A percentile compares a stretch with the other conserved stretches of the same genome.
phyloP scores from a whole-genome alignment of 495 filamentous ascomycete genomes.

The Hypoxylon intermedium region DNA sequence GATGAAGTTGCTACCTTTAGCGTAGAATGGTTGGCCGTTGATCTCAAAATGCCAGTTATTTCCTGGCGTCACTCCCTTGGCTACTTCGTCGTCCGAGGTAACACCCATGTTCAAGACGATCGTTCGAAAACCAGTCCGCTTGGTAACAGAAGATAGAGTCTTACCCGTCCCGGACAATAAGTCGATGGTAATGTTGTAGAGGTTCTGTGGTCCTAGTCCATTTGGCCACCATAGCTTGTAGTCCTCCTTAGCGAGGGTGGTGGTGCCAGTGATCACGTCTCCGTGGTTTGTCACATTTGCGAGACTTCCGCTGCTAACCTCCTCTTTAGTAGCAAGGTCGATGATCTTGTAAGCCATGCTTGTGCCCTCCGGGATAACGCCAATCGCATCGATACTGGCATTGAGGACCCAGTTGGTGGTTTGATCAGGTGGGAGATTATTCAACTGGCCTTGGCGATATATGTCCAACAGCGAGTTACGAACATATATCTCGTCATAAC shows the following conservation, averaged over 20 bases:
- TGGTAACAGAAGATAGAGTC: conserved; percentile 57
- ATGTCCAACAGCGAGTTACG: conserved; percentile 68
- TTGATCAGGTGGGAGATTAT: conserved; percentile 66
- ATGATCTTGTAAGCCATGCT: conserved; percentile 61
- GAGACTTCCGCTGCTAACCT: conserved; percentile 55
- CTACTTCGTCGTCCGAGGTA: conserved; percentile 64
- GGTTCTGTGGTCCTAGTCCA: conserved; percentile 64
- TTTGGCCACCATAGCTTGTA: conserved; percentile 72
- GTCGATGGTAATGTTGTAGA: conserved; percentile 65
- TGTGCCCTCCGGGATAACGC: conserved; percentile 55
- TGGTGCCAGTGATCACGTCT: conserved; percentile 60
- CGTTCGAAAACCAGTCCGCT: conserved; percentile 69
- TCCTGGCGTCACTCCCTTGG: conserved; percentile 59
- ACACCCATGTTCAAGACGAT: conserved; percentile 68
- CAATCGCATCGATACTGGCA: conserved; percentile 70
- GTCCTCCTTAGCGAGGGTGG: conserved; percentile 49
- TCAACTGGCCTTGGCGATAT: conserved; percentile 66
- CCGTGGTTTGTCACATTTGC: conserved; percentile 53
- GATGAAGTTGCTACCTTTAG: conserved; percentile 72
- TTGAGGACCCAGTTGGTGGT: conserved; percentile 71
- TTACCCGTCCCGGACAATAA: conserved; percentile 48
- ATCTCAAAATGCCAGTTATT: conserved; percentile 74
- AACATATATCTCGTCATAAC: conserved; percentile 55
- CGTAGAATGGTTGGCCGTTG: conserved; percentile 72
- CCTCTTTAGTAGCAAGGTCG: conserved; percentile 54